Evolutionary conservation across 2,329 filamentous ascomycete species (phyloP).

Genomic region (Fusarium agapanthi): DNA sequence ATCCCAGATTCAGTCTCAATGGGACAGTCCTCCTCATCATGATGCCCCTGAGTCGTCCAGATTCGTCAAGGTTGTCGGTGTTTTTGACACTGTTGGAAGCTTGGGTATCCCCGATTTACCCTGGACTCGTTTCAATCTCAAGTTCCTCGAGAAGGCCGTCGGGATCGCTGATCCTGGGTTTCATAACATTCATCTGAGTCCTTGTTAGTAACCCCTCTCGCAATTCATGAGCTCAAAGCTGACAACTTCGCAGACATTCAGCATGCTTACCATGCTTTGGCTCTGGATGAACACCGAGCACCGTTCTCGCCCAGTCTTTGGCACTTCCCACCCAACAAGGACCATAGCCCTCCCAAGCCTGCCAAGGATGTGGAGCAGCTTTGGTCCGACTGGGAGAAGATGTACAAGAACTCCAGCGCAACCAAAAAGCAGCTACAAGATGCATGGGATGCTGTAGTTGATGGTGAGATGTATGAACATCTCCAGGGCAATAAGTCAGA

Average conservation of each 20-base stretch:
- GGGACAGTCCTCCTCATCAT: conserved; percentile 33
- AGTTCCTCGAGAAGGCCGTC: conserved; percentile 31
- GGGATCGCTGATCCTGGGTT: conserved; percentile 35
- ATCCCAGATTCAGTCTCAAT: conserved; percentile 8
- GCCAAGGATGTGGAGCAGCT: conserved; percentile 15
- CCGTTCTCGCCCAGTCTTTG: conserved; percentile 45
- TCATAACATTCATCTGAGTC: conserved; percentile 39
- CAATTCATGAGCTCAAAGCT: neutral
- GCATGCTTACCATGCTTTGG: conserved; percentile 64
- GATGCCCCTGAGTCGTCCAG: conserved; percentile 36
- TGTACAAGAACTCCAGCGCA: conserved; percentile 5
- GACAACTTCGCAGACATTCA: conserved; percentile 48
- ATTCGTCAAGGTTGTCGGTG: conserved; percentile 35
- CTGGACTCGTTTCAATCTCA: conserved; percentile 35
- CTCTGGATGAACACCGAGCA: conserved; percentile 59
- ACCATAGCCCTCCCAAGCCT: conserved; percentile 1
- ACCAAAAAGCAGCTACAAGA: conserved; percentile 15
- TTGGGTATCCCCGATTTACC: conserved; percentile 38
- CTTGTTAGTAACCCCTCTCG: conserved; percentile 25
- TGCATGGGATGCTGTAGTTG: conserved; percentile 27
- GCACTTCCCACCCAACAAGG: conserved; percentile 32
- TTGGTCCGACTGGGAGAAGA: conserved; percentile 17
- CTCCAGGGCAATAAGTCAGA: conserved; percentile 21
- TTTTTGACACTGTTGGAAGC: conserved; percentile 41
- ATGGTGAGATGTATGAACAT: conserved; percentile 32